Evolutionary conservation across 2,329 filamentous ascomycete genomes (phyloP).

Genomic region (Chrysoporthe austroafricana): DNA sequence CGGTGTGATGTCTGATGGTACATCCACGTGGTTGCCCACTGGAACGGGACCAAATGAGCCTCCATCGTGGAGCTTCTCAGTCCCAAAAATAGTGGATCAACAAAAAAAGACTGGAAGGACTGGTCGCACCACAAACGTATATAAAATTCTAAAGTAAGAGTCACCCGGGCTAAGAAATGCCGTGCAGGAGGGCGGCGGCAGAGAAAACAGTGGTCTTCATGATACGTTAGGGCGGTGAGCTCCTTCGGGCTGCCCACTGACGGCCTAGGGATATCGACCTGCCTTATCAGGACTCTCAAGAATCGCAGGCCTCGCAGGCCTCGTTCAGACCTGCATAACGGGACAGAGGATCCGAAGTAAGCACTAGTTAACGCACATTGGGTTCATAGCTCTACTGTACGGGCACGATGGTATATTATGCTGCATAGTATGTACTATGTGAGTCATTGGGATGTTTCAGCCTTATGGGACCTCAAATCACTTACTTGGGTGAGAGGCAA

Average conservation of each 20-base stretch:
- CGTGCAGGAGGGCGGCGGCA: not conserved
- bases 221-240: not conserved
- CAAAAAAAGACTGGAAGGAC: not conserved
- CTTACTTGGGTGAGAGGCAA: too few relatives aligned
- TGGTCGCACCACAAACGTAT: not conserved
- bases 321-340: too few relatives aligned
- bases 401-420: too few relatives aligned
- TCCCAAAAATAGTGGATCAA: not conserved
- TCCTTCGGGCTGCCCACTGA: not conserved
- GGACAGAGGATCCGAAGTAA: too few relatives aligned
- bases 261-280: not conserved
- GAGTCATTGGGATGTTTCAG: too few relatives aligned
- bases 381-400: too few relatives aligned
- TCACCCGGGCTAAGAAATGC: not conserved
- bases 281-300: not conserved
- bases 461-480: too few relatives aligned
- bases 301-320: too few relatives aligned
- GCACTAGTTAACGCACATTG: too few relatives aligned
- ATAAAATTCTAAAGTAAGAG: not conserved
- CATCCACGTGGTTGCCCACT: constrained; percentile 14
- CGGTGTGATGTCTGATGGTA: not conserved
- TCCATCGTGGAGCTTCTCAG: constrained; percentile 15
- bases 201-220: not conserved
- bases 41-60: constrained; percentile 7
- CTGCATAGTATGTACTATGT: too few relatives aligned